Evolutionary conservation across 257 asterid genomes (phyloP).

Genomic region (Solanum lycopersicoides): DNA sequence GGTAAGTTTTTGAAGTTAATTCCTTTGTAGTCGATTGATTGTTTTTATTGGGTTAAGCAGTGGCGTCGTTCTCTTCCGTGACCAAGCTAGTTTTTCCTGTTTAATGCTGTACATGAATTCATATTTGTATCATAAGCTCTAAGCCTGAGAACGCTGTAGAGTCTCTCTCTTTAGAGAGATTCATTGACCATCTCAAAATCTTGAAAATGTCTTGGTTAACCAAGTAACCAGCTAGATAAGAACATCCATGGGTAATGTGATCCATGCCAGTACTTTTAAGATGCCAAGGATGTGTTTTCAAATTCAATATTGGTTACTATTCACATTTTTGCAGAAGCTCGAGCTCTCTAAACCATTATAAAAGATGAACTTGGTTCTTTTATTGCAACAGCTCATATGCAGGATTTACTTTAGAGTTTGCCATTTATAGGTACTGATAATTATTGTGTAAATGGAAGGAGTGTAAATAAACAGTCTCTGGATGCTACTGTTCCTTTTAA

Average conservation of each 20-base stretch:
- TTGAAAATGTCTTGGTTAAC: neutral
- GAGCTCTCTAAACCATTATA: neutral
- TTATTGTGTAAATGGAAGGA: neutral
- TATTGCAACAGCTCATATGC: neutral
- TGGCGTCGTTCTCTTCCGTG: neutral
- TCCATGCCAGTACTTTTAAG: neutral
- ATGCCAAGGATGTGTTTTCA: neutral
- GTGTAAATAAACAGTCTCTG: neutral
- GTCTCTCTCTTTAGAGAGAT: neutral
- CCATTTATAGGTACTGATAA: neutral
- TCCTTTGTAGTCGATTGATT: neutral
- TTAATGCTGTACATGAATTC: neutral
- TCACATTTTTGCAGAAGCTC: neutral
- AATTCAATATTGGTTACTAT: neutral
- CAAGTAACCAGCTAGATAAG: neutral
- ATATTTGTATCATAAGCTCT: neutral
- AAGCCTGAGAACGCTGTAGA: neutral
- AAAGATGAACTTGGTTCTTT: neutral
- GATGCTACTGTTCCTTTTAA: neutral
- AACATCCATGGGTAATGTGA: neutral
- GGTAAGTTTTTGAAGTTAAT: constrained; percentile 44
- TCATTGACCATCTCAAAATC: neutral
- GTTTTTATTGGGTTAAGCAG: neutral
- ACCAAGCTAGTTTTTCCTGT: neutral
- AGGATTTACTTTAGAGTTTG: neutral